A percentile compares a stretch with the other conserved stretches of the same genome.
Conservation (phyloP, 2,329 filamentous ascomycete species). For the Pseudogymnoascus pannorum region DNA sequence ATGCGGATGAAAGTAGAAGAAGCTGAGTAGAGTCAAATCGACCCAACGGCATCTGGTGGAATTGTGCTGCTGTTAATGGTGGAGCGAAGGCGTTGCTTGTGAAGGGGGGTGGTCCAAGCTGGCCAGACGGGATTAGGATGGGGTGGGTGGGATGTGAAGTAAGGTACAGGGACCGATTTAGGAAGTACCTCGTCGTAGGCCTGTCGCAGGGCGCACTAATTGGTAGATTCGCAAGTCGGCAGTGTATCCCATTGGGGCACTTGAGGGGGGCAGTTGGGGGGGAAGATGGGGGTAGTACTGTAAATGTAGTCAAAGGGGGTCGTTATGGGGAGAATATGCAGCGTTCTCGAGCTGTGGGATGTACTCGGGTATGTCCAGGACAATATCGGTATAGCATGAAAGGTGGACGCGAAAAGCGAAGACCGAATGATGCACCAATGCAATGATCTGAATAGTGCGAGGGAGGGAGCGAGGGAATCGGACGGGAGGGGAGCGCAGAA, state of each 20-base stretch:
- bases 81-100: background rate
- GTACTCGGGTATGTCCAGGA: background rate
- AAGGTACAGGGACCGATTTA: background rate
- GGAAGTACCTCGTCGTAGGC: background rate
- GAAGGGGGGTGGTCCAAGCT: background rate
- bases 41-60: background rate
- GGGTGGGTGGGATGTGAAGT: background rate
- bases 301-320: background rate
- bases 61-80: background rate
- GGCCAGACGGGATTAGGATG: background rate
- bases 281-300: background rate
- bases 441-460: background rate
- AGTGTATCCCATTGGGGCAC: background rate
- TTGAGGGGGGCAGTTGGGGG: background rate
- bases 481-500: background rate
- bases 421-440: background rate
- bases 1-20: background rate
- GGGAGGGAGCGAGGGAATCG: background rate
- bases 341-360: background rate
- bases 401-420: background rate
- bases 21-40: background rate
- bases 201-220: background rate
- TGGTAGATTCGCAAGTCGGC: background rate
- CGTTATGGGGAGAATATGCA: background rate
- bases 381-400: background rate